Base-by-base conservation (phyloP, 176 grass and related monocot genomes). In the Hsuehochloa calcarea region DNA sequence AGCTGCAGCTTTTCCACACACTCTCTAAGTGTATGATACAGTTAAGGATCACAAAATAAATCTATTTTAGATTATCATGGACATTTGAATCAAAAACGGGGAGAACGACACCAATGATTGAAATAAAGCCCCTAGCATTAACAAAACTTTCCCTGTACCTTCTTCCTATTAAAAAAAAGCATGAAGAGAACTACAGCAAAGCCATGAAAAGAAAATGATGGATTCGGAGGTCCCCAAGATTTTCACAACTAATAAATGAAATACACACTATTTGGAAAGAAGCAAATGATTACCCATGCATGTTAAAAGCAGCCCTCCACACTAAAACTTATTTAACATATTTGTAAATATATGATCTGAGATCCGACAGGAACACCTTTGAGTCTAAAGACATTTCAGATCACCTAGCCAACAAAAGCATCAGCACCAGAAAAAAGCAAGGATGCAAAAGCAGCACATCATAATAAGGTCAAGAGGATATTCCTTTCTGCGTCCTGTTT, bases 401-500 rank as follows among this genome's bases (percentile, higher is more conserved):
- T 65, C 60, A 68, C 50, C 52, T 56, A 67, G 47, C 14, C 43
- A 81, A 64, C 22, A 40, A 67, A 76, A 25, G 22, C 23, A 22
- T 31, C 19, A 80, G 22, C 47, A 39, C 58, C 47, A 50, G 1
- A 81, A 77, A 60, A 60, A 38, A 29, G 54, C 51, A 78, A 38
- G 50, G 20, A 61, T 79, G 40, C 59, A 80, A 60, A 79, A 63
- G 38, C 31, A 60, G 72, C 40, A 79, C 60, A 82, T 81, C 64
- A 72, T 78, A 83, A n/a, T 78, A 85, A 61, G 20, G 34, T 68
- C 8, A 78, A 85, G 52, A 99, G 96, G 96, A 99, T 99, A 99
- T 99, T 99, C 90, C 65, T 99, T 99, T 94, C 90, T 96, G 64
- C 96, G 91, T 46, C 96, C 96, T 63, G 90, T 94, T 94, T 99